A percentile compares a stretch with the other conserved stretches of the same genome.
Evolutionary conservation across 1,284 basidiomycete species (phyloP).

Genomic region (Microbotryum silenes-acaulis): DNA sequence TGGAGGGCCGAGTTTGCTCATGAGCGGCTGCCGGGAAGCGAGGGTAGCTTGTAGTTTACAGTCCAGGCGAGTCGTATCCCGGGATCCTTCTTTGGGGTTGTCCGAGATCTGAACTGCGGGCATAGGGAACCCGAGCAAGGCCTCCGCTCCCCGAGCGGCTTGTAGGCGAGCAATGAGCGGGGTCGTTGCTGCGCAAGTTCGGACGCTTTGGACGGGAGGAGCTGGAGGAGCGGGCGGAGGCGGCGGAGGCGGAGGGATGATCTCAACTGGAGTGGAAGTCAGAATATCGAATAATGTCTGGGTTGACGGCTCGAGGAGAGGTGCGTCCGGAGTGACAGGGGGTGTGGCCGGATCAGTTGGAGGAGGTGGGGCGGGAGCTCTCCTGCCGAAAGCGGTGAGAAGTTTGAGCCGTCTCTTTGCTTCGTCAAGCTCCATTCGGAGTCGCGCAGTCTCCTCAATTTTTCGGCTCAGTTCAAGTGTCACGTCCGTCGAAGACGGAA

Average conservation of each 20-base stretch:
- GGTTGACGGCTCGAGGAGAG: not conserved
- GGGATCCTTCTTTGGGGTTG: no score
- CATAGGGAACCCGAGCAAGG: no score
- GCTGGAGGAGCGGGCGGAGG: constrained; percentile 18
- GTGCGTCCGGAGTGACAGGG: constrained; percentile 10
- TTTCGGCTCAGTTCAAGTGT: no score
- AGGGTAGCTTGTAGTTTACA: no score
- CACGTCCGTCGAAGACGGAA: no score
- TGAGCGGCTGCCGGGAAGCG: not conserved
- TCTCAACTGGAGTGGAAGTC: constrained; percentile 33
- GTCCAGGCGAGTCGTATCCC: no score
- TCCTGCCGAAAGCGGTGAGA: constrained; percentile 16
- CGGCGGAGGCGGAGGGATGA: constrained; percentile 3
- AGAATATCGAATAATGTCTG: constrained; percentile 15
- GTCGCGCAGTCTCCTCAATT: no score
- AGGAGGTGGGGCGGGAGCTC: constrained; percentile 19
- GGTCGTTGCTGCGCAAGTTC: no score
- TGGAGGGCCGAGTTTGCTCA: constrained; percentile 28
- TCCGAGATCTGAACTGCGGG: no score
- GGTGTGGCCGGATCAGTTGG: constrained; percentile 14
- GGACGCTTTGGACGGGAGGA: not conserved
- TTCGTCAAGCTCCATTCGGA: no score
- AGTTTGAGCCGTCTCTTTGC: constrained; percentile 2
- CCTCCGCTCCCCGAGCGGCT: no score
- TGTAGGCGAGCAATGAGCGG: no score